A percentile compares a stretch with the other conserved stretches of the same genome.
These are phyloP conservation scores for Coemansia sp. DNA, from an alignment of 192 early-diverging fungal species.

Conservation along the genomic window DNA sequence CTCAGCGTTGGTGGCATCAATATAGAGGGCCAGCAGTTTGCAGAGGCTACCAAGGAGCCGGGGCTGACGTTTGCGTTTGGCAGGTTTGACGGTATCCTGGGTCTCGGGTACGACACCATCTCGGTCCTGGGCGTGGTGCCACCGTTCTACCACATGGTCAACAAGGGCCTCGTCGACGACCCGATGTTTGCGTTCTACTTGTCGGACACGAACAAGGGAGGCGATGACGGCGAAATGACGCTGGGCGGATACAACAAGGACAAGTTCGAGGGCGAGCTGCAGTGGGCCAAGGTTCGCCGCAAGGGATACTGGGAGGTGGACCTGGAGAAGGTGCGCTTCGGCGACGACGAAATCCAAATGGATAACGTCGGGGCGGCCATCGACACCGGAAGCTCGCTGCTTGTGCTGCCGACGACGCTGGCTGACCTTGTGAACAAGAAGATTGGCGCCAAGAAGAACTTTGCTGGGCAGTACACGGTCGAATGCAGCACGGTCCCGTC, in stretches of 20 bases:
- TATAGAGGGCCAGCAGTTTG: constrained; percentile 81
- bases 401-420: constrained; percentile 72
- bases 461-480: constrained; percentile 83
- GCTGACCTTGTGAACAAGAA: constrained; percentile 87
- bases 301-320: constrained; percentile 98
- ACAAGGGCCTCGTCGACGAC: constrained; percentile 76
- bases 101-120: constrained; percentile 87
- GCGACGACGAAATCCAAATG: constrained; percentile 70
- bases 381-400: constrained; percentile 88
- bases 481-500: constrained; percentile 70
- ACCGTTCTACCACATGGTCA: constrained; percentile 92
- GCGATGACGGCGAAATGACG: constrained; percentile 77
- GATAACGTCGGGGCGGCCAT: constrained; percentile 76
- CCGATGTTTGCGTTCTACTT: constrained; percentile 92
- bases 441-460: constrained; percentile 93
- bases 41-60: constrained; percentile 95
- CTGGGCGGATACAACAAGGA: constrained; percentile 82
- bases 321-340: constrained; percentile 75
- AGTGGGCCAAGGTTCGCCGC: constrained; percentile 84
- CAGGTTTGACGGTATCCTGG: constrained; percentile 96
- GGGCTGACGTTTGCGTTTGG: constrained; percentile 93
- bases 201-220: constrained; percentile 64
- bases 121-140: constrained; percentile 86
- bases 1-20: constrained; percentile 72
- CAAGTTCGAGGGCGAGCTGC: constrained; percentile 69